A percentile compares a stretch with the other conserved stretches of the same genome.
Conservation (phyloP, 2,329 filamentous ascomycete species). For the Paraconiothyrium sp. region DNA sequence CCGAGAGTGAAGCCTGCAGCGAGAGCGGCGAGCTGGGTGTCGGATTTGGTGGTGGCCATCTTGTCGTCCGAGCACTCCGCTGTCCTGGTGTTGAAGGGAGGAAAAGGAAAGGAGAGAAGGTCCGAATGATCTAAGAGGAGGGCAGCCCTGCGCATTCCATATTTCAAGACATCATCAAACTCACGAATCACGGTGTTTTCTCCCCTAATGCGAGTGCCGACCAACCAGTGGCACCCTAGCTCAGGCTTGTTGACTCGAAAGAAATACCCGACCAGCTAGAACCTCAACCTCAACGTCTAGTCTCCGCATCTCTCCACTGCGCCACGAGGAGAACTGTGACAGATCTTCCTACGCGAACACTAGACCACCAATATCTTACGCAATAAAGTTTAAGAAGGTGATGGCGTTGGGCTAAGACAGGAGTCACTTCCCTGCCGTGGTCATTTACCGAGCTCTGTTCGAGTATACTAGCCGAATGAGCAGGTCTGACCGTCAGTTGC, state of each 20-base stretch:
- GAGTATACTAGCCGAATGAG: neutral
- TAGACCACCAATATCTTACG: neutral
- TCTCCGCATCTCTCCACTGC: neutral
- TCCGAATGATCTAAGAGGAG: neutral
- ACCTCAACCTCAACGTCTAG: neutral
- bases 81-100: neutral
- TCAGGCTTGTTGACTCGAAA: neutral
- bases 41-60: slow-evolving; percentile 17
- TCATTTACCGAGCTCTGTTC: neutral
- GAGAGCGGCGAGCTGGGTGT: slow-evolving; percentile 42
- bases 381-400: neutral
- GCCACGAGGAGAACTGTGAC: neutral
- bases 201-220: neutral
- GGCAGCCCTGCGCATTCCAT: neutral
- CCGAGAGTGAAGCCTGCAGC: slow-evolving; percentile 49
- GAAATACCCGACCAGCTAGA: neutral
- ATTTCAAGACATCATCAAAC: neutral
- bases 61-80: neutral
- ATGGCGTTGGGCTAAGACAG: neutral
- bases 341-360: neutral
- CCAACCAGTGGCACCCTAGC: neutral
- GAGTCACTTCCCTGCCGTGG: neutral
- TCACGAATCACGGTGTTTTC: neutral
- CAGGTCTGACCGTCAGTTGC: neutral
- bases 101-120: neutral